Base-by-base conservation (phyloP, 2,329 filamentous ascomycete species). In the Scedosporium boydii region DNA sequence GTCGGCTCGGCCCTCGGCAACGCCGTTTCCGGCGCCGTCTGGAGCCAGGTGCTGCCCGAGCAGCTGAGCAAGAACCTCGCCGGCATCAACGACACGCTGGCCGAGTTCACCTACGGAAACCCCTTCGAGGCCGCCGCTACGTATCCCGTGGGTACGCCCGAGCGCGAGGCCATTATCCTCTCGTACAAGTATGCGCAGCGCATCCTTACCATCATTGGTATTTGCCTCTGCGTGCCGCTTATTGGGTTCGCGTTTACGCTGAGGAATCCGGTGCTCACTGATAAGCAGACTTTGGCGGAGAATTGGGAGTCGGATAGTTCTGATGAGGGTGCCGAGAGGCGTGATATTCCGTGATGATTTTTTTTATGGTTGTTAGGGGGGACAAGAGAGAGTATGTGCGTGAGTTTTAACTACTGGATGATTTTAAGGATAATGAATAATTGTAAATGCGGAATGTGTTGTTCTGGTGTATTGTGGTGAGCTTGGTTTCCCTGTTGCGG, bases 1-100 rank as follows among this genome's bases (percentile, higher is more conserved):
- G 77, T 87, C 46, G 85, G 85, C 34, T 84, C 79, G 4, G 84
- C 84, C 0, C 70, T 87, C 1, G 85, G 85, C 23, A 82, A 82
- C 68, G 78, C 82, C 16, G 79, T 87, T 27, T 84, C 84, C 0
- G 85, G 84, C 14, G 82, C 83, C 21, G 80, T 88, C 64, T 87
- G 84, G 84, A 82, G 81, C 0, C 83, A 87, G 68, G 73, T 80
- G 2, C 74, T 87, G 55, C 83, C 81, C 1, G 63, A 64, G 0
- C 69, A 76, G 48, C 77, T 88, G 2, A 63, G 63, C 23, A 63
- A 66, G 27, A 78, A 80, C 59, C 66, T 74, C 9, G 66, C 62
- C 14, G 59, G 60, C 60, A 69, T 73, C 68, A 77, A 79, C 69
- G 66, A 68, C 3, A 78, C 76, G 0, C 68, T 79, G 0, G 76